Evolutionary conservation across 768 basidiomycete species (phyloP).

Genomic region (Naganishia vishniacii): DNA sequence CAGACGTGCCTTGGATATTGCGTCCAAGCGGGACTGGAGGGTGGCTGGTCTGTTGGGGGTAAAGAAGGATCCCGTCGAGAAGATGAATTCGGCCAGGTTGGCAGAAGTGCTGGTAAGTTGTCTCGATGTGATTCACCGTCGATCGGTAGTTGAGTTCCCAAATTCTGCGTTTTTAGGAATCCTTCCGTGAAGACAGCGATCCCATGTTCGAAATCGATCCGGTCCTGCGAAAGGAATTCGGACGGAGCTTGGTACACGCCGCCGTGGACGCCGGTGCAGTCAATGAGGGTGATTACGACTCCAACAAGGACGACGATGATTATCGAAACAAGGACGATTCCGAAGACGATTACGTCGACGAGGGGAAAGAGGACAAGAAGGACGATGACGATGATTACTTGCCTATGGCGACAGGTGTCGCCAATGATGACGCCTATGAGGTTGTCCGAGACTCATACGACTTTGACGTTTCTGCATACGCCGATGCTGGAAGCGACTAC

Average conservation of each 20-base stretch:
- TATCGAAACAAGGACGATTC: background rate
- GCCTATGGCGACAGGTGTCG: background rate
- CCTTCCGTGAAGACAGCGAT: background rate
- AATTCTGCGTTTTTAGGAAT: no score
- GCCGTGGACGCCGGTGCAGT: background rate
- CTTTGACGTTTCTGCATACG: background rate
- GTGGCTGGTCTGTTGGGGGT: background rate
- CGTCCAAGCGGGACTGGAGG: background rate
- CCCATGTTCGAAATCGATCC: background rate
- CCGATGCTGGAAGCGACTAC: background rate
- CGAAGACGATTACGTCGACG: background rate
- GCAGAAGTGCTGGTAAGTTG: constrained; percentile 7
- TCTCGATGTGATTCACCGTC: no score
- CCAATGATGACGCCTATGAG: background rate
- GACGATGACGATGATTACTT: background rate
- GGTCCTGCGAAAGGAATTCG: background rate
- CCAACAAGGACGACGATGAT: background rate
- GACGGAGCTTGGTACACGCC: background rate
- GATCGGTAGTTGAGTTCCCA: no score
- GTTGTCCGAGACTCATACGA: background rate
- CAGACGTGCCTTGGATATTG: background rate
- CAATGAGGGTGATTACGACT: background rate
- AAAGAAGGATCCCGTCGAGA: background rate
- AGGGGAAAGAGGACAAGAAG: background rate
- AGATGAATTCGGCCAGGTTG: background rate